Evolutionary conservation across 176 grass and related monocot genomes (phyloP).

Genomic region (Triticum turgidum): DNA sequence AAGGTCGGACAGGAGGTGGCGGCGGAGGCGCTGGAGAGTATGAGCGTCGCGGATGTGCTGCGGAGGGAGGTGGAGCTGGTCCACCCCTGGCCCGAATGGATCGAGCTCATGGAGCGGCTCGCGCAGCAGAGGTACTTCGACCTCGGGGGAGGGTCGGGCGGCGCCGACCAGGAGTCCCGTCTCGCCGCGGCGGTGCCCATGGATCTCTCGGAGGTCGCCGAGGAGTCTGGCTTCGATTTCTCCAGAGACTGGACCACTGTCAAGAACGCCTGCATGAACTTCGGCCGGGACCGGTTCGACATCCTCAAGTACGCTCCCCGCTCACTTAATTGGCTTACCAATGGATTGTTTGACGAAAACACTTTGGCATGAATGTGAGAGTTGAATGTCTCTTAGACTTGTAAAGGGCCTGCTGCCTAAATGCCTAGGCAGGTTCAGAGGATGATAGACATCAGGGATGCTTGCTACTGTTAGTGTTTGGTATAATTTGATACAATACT

Average conservation of each 20-base stretch:
- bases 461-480: not conserved
- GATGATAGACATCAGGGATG: not conserved
- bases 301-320: slow-evolving; percentile 63
- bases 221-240: slow-evolving; percentile 74
- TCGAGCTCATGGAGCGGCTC: slow-evolving; percentile 84
- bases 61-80: slow-evolving; percentile 87
- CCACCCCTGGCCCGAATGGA: slow-evolving; percentile 97
- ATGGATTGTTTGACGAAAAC: not conserved
- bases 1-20: not conserved
- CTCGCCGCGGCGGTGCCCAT: slow-evolving; percentile 56
- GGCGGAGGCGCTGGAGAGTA: slow-evolving; percentile 13
- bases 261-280: slow-evolving; percentile 90
- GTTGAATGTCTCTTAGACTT: not conserved
- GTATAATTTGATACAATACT: not conserved
- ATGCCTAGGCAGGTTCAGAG: not conserved
- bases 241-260: slow-evolving; percentile 84
- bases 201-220: slow-evolving; percentile 54
- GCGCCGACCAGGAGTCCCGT: slow-evolving; percentile 46
- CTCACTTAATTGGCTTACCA: not conserved
- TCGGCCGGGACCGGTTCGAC: slow-evolving; percentile 85
- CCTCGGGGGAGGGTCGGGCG: slow-evolving; percentile 24
- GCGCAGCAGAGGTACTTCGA: slow-evolving; percentile 84
- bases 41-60: slow-evolving; percentile 56
- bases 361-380: not conserved
- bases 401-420: not conserved